These are phyloP conservation scores for Teunomyces gatunensis DNA, from an alignment of 805 yeast genomes.

Conservation along the genomic window DNA sequence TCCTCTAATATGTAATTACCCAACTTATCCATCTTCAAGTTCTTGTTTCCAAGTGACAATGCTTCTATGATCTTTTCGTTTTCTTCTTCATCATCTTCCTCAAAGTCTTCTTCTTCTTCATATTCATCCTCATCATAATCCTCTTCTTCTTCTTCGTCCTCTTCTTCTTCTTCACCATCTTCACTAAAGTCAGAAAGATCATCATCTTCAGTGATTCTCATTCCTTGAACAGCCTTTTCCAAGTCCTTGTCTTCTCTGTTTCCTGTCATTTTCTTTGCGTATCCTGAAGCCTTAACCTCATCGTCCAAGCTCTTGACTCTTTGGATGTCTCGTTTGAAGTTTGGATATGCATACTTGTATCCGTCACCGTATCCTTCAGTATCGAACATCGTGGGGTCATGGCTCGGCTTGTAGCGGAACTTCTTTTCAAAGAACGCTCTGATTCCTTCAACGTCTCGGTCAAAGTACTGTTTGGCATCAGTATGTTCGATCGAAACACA, in stretches of 20 bases:
- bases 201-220: constrained; percentile 47
- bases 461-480: constrained; percentile 84
- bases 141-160: constrained; percentile 43
- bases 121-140: constrained; percentile 31
- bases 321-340: constrained; percentile 69
- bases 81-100: constrained; percentile 36
- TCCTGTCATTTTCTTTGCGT: constrained; percentile 38
- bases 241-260: constrained; percentile 54
- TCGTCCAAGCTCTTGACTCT: constrained; percentile 72
- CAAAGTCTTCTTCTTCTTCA: constrained; percentile 35
- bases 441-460: constrained; percentile 91
- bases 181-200: constrained; percentile 13
- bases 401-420: constrained; percentile 67
- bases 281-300: constrained; percentile 93
- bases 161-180: constrained; percentile 37
- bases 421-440: constrained; percentile 77
- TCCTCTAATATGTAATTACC: constrained; percentile 76
- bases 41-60: constrained; percentile 52
- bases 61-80: constrained; percentile 67
- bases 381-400: constrained; percentile 70
- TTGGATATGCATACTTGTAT: constrained; percentile 72
- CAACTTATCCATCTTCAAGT: constrained; percentile 75
- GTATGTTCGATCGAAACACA: constrained; percentile 90
- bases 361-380: constrained; percentile 82
- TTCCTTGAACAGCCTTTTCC: constrained; percentile 69